Conservation (phyloP, 1,284 basidiomycete species). For the Ceratobasidium sp. region DNA sequence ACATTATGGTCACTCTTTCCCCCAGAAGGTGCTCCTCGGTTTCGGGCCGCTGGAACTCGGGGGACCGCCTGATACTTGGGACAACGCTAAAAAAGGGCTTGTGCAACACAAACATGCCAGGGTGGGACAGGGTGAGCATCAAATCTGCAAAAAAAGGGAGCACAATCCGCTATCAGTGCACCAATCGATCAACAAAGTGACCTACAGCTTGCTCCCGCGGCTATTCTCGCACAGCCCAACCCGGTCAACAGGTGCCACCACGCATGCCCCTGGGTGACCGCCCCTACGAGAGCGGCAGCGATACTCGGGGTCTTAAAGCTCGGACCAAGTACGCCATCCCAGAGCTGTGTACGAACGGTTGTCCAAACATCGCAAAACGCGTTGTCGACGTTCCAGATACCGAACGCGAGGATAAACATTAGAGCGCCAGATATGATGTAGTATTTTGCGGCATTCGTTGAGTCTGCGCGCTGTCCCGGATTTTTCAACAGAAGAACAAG, state of each 20-base stretch:
- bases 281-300: slow-evolving; percentile 10
- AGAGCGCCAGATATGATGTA: slow-evolving; percentile 52
- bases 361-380: slow-evolving; percentile 57
- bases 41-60: slow-evolving; percentile 13
- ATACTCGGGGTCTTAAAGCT: slow-evolving; percentile 16
- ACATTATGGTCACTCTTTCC: not conserved
- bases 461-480: slow-evolving; percentile 24
- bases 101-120: slow-evolving; percentile 11
- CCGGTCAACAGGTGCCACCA: slow-evolving; percentile 64
- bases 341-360: slow-evolving; percentile 20
- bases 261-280: slow-evolving; percentile 53
- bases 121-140: not conserved
- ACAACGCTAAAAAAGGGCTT: not conserved
- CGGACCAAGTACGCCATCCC: slow-evolving; percentile 13
- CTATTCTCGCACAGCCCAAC: slow-evolving; percentile 58
- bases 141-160: not conserved
- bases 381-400: slow-evolving; percentile 65
- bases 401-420: slow-evolving; percentile 58
- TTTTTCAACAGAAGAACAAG: slow-evolving; percentile 51
- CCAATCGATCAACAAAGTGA: slow-evolving; percentile 17
- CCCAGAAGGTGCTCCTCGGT: slow-evolving; percentile 10
- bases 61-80: slow-evolving; percentile 18
- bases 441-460: slow-evolving; percentile 12
- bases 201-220: slow-evolving; percentile 56
- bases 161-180: not conserved